Base-by-base conservation (phyloP, 2,329 filamentous ascomycete species). In the Curvularia sp. region DNA sequence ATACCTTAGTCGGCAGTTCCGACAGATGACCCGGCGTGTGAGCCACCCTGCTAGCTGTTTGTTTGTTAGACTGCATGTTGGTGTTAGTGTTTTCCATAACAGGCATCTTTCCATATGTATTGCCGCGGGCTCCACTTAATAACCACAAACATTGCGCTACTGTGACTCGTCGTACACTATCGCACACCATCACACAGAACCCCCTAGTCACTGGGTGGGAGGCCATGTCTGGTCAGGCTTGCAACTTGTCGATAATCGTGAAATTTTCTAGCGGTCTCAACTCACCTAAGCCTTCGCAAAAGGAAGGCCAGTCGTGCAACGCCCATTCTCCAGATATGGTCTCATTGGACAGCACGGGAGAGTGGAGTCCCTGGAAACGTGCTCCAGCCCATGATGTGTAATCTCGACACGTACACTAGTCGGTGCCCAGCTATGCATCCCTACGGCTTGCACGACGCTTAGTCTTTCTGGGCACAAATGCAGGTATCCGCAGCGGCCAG, bases 161-260 rank as follows among this genome's bases (percentile, higher is more conserved):
- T 46, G n/a, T 42, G 23, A 25, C 39, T 28, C 18, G 46, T 57
- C 10, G 34, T 50, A 57, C 54, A 53, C 41, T 34, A 55, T 58
- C 46, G 25, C 18, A 47, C 51, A 46, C 19, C 19, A 18, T 23
- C 25, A 41, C 34, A 53, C 51, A 43, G 21, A 43, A 10, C 23
- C 25, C 42, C 23, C 19, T 57, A 54, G 45, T 23, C 30, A n/a
- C 55, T 45, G 27, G 54, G 34, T 34, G 25, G 25, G 18, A 47
- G 30, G 30, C 46, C 36, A 15, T 27, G 34, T 38, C 27, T 28
- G 34, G 30, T 36, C 25, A 54, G 50, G 23, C 23, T 43, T 36
- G 13, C 30, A 57, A 46, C 55, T 41, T 38, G 53, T 45, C 41
- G 49, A 57, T 57, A 57, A 28, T 49, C 36, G 38, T 45, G 28